Percentiles rank a stretch among this genome's conserved stretches.
Evolutionary conservation across 164 flowering plant species (phyloP).

Genomic region (Santalum album): DNA sequence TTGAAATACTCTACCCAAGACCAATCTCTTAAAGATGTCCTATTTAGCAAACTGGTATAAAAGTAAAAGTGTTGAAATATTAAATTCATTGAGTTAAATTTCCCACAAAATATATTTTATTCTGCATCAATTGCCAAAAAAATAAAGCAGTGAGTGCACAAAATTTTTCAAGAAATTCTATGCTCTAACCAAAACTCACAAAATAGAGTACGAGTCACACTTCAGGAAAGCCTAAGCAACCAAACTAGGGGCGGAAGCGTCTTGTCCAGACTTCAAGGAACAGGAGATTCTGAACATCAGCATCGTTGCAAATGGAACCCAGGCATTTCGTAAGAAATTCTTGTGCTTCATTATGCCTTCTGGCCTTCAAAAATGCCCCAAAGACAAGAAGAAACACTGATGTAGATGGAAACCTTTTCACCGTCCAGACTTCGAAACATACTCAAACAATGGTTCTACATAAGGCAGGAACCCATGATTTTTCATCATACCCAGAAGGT

Average conservation of each 20-base stretch:
- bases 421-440: slow-evolving; percentile 55
- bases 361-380: slow-evolving; percentile 50
- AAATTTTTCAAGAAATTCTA: no score
- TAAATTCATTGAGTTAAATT: no score
- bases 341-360: slow-evolving; percentile 57
- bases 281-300: slow-evolving; percentile 67
- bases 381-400: slow-evolving; percentile 44
- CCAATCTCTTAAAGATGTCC: no score
- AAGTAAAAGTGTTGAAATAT: no score
- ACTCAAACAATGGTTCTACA: slow-evolving; percentile 42
- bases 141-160: no score
- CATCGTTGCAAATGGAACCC: slow-evolving; percentile 43
- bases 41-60: no score
- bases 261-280: slow-evolving; percentile 24
- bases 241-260: slow-evolving; percentile 15
- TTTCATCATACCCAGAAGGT: slow-evolving; percentile 53
- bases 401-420: slow-evolving; percentile 48
- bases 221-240: slow-evolving; percentile 19
- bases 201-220: no score
- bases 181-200: no score
- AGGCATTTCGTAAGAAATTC: slow-evolving; percentile 60
- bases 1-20: no score
- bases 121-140: no score
- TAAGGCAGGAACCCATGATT: slow-evolving; percentile 66
- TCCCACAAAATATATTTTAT: no score